A percentile compares a stretch with the other conserved stretches of the same genome.
Conservation (phyloP, 75 land plant species). For the Cunninghamia lanceolata region DNA sequence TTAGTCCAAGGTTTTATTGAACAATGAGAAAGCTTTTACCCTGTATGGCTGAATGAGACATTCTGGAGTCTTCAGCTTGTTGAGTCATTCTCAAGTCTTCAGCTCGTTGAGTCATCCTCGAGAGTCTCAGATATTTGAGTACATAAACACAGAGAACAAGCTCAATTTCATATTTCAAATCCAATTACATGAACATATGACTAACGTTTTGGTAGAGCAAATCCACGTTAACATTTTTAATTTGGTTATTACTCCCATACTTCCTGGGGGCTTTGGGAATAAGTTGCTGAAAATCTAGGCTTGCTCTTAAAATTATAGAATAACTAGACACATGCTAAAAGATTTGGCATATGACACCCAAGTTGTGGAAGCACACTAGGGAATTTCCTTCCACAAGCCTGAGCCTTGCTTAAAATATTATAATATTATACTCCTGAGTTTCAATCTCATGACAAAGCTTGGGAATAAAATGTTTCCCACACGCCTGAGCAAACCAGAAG, state of each 20-base stretch:
- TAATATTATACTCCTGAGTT: neutral
- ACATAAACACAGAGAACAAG: neutral
- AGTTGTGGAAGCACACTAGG: neutral
- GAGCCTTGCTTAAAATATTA: neutral
- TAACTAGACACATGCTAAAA: neutral
- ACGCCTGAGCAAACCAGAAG: neutral
- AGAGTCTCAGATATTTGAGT: too few species aligned
- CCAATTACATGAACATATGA: neutral
- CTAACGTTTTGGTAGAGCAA: too few species aligned
- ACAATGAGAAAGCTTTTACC: too few species aligned
- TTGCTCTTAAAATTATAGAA: neutral
- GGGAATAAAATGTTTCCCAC: neutral
- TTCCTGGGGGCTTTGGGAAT: neutral
- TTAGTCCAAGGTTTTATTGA: too few species aligned
- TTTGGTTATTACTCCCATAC: neutral
- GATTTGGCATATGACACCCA: neutral
- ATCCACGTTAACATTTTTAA: neutral
- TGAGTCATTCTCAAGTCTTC: too few species aligned
- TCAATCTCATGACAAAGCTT: neutral
- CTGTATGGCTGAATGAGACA: too few species aligned
- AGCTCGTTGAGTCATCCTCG: too few species aligned
- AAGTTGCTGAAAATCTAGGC: neutral
- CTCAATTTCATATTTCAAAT: neutral
- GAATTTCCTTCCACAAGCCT: neutral
- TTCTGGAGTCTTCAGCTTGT: too few species aligned